Evolutionary conservation across 148 eudicot genomes (phyloP).

Genomic region (Silene conica): DNA sequence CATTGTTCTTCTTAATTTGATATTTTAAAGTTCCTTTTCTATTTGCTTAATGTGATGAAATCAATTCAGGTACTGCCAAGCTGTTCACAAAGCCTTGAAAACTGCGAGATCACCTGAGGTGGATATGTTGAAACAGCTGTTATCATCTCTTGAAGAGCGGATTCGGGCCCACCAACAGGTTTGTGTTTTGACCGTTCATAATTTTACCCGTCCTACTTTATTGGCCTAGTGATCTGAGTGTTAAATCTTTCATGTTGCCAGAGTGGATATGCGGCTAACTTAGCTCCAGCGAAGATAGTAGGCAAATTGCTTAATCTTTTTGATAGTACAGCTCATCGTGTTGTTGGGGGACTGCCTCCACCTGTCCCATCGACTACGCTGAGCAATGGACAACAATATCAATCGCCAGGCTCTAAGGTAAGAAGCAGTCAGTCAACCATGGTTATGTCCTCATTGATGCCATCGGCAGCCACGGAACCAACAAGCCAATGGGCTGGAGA

Average conservation of each 20-base stretch:
- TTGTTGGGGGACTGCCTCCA: conserved; percentile 91
- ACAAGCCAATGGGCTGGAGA: conserved; percentile 60
- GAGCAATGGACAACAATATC: conserved; percentile 42
- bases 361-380: conserved; percentile 61
- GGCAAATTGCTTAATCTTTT: conserved; percentile 75
- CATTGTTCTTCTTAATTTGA: not conserved
- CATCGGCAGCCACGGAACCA: conserved; percentile 80
- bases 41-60: conserved; percentile 26
- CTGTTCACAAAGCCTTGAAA: conserved; percentile 61
- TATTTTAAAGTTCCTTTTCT: conserved; percentile 4
- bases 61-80: conserved; percentile 84
- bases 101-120: conserved; percentile 76
- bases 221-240: conserved; percentile 11
- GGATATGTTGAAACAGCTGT: conserved; percentile 62
- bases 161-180: conserved; percentile 89
- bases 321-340: conserved; percentile 90
- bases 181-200: not conserved
- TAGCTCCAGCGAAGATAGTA: conserved; percentile 78
- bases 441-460: conserved; percentile 70
- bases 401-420: conserved; percentile 46
- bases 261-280: conserved; percentile 89
- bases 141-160: conserved; percentile 85
- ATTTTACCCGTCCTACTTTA: not conserved
- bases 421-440: conserved; percentile 68
- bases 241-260: conserved; percentile 27